Evolutionary conservation across 768 basidiomycete genomes (phyloP), one percentile per base, ranked within the genome.

Genomic region (Suillus brevipes): DNA sequence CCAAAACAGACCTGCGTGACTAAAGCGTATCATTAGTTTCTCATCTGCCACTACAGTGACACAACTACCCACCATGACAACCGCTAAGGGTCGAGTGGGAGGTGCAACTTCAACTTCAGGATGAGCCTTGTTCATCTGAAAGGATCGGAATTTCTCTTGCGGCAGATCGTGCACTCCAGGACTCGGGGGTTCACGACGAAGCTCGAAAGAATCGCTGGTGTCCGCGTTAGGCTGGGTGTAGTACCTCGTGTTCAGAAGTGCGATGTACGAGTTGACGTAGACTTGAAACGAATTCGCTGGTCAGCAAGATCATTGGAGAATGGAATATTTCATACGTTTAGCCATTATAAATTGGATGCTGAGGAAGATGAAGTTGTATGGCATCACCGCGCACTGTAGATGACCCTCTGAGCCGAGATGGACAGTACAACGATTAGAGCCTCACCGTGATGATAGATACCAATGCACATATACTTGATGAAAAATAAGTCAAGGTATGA

Each of bases 231-330:
- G 9, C 7, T 28, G 18, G 2, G 12, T 28, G 12, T 63, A 63
- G 62, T 31, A 57, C 8, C 9, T 25, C 18, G 58, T 3, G 18
- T 63, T 63, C 38, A 63, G 37, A 31, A 63, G 50, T 34, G 57
- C 62, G 25, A 63, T n/a, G 37, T 61, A 63, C 38, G 58, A 56
- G 37, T 63, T 63, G 38, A 63, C 58, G 12, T 63, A 60, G 3
- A 61, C 62, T 63, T 59, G 12, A 59, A 7, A 59, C 3, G 1
- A 12, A 18, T 28, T 0, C 18, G 18, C 2, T 31, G 10, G 40
- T 59, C 16, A 59, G 40, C 25, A 14, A 3, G 25, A 42, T 20
- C 18, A 10, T 42, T 2, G 25, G 28, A 42, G 18, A 31, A 28
- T 31, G 10, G 2, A n/a, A 8, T 25, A 3, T 57, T 12, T 13